phyloP scores from a whole-genome alignment of 2,329 filamentous ascomycete genomes.

The Exophiala sp. region DNA sequence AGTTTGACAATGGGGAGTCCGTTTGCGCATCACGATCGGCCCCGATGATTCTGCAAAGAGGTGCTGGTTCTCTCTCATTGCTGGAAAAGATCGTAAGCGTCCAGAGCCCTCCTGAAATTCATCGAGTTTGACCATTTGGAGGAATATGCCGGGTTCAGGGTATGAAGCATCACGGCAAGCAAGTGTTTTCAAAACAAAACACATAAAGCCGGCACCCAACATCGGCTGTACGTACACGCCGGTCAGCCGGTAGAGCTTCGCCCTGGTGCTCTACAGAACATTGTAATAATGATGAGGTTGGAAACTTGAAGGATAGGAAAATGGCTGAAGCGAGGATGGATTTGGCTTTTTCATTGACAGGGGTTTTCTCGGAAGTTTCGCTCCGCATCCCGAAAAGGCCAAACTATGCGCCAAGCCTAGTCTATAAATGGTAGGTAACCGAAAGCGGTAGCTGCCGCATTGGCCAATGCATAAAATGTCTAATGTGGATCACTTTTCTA shows the following conservation, averaged over 20 bases:
- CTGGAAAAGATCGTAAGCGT: too few species aligned
- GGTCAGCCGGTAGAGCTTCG: too few species aligned
- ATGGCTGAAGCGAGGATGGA: neutral
- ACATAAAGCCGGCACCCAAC: too few species aligned
- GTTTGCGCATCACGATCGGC: slow-evolving; percentile 7
- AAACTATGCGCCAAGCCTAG: neutral
- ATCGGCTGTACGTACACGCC: too few species aligned
- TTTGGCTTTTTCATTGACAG: slow-evolving; percentile 3
- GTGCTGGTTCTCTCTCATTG: too few species aligned
- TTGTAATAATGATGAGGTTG: too few species aligned
- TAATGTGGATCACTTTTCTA: neutral
- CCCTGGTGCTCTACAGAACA: too few species aligned
- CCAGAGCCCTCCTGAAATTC: neutral
- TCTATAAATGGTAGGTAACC: neutral
- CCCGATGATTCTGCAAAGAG: neutral
- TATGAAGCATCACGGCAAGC: too few species aligned
- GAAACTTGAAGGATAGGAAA: neutral
- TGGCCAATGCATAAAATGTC: neutral
- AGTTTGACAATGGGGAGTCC: slow-evolving; percentile 10
- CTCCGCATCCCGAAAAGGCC: neutral
- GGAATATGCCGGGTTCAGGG: too few species aligned
- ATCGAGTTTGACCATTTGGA: too few species aligned
- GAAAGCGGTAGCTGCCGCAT: neutral
- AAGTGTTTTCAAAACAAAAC: too few species aligned
- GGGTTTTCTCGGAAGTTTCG: neutral